Evolutionary conservation across 1,284 basidiomycete genomes (phyloP).

Genomic region (Cryptococcus sp.): DNA sequence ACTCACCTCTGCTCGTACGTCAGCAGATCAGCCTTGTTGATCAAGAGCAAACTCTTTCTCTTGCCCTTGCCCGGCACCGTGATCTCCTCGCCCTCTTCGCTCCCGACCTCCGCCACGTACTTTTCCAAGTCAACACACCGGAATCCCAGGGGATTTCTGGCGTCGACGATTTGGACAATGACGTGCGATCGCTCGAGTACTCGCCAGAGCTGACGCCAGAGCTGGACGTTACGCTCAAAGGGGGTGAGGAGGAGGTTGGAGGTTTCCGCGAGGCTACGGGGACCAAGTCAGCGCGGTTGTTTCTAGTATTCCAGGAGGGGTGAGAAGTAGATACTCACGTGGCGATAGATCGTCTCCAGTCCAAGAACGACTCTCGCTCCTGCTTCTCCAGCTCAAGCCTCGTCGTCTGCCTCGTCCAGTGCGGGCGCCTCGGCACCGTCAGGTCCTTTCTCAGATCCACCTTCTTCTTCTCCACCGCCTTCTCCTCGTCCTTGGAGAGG

Average conservation of each 20-base stretch:
- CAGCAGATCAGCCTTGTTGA: slow-evolving; percentile 95
- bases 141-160: slow-evolving; percentile 85
- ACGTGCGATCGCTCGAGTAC: slow-evolving; percentile 91
- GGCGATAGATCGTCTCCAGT: slow-evolving; percentile 87
- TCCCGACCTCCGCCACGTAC: slow-evolving; percentile 81
- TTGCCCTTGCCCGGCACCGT: slow-evolving; percentile 62
- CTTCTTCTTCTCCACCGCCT: slow-evolving; percentile 67
- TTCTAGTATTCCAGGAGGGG: too few relatives aligned
- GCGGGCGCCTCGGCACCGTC: slow-evolving; percentile 76
- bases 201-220: slow-evolving; percentile 95
- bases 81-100: slow-evolving; percentile 64
- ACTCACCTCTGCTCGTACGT: slow-evolving; percentile 77
- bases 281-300: slow-evolving; percentile 1
- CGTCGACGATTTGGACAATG: slow-evolving; percentile 92
- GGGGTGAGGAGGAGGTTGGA: slow-evolving; percentile 77
- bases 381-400: slow-evolving; percentile 73
- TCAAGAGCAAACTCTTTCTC: slow-evolving; percentile 75
- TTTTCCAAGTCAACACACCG: slow-evolving; percentile 86
- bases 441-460: slow-evolving; percentile 67
- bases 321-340: slow-evolving; percentile 59
- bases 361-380: slow-evolving; percentile 82
- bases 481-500: slow-evolving; percentile 78
- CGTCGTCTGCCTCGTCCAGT: slow-evolving; percentile 78
- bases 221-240: slow-evolving; percentile 92
- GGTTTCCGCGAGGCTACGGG: slow-evolving; percentile 42